phyloP scores from a whole-genome alignment of 192 early-diverging fungal species.

The Coemansia sp. region DNA sequence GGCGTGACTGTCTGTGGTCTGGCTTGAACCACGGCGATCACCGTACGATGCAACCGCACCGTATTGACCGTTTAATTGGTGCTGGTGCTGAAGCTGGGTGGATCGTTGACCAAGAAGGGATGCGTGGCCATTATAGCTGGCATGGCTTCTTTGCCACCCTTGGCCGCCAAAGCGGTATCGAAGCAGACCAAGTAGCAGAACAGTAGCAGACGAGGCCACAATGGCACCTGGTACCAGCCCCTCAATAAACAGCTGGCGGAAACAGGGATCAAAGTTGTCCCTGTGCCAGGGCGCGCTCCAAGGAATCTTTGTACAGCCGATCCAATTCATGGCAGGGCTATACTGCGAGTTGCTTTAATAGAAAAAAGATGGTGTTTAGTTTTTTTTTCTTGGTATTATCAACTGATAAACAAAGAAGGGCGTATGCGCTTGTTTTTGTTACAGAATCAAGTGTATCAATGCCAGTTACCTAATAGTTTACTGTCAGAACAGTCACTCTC shows the following conservation, averaged over 20 bases:
- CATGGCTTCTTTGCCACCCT: not conserved
- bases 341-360: not conserved
- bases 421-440: not conserved
- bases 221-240: slow-evolving; percentile 18
- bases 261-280: slow-evolving; percentile 51
- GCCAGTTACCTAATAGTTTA: not conserved
- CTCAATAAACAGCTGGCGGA: slow-evolving; percentile 44
- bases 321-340: not conserved
- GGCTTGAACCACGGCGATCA: not conserved
- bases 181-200: slow-evolving; percentile 14
- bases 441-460: not conserved
- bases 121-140: not conserved
- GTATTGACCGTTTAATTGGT: not conserved
- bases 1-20: not conserved
- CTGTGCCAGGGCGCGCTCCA: slow-evolving; percentile 43
- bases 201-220: slow-evolving; percentile 16
- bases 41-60: slow-evolving; percentile 4
- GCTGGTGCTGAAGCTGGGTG: not conserved
- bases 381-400: not conserved
- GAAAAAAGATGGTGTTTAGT: not conserved
- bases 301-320: slow-evolving; percentile 24
- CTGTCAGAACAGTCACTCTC: too few relatives aligned
- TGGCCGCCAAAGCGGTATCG: slow-evolving; percentile 11
- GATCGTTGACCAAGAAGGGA: slow-evolving; percentile 14
- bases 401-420: too few relatives aligned